phyloP scores from a whole-genome alignment of 257 asterid species.

The Phtheirospermum japonicum region DNA sequence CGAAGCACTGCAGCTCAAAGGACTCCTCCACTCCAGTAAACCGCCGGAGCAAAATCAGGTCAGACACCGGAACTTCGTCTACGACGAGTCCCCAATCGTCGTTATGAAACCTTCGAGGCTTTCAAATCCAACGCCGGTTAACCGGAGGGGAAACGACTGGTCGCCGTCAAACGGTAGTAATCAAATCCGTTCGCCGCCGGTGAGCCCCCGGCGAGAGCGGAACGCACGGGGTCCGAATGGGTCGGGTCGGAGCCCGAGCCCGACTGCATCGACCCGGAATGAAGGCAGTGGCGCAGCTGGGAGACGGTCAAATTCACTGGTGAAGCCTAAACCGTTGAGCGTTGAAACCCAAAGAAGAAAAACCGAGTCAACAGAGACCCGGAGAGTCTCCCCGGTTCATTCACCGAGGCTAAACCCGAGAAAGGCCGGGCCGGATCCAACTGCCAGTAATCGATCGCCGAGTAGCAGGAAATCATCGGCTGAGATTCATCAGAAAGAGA shows the following conservation, averaged over 20 bases:
- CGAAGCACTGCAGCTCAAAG: constrained; percentile 92
- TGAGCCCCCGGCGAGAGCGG: constrained; percentile 63
- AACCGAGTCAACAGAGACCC: constrained; percentile 44
- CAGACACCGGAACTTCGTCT: constrained; percentile 48
- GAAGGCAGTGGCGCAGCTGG: constrained; percentile 45
- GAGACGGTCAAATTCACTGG: constrained; percentile 51
- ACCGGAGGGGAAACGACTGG: no score
- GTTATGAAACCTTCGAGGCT: constrained; percentile 52
- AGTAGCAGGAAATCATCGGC: constrained; percentile 44
- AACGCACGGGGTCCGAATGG: constrained; percentile 47
- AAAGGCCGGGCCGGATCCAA: constrained; percentile 41
- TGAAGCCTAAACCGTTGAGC: constrained; percentile 53
- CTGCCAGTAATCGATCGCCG: constrained; percentile 41
- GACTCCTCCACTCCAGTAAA: constrained; percentile 65
- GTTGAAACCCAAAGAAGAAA: constrained; percentile 56
- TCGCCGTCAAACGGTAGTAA: no score
- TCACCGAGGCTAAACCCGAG: constrained; percentile 64
- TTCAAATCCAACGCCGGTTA: constrained; percentile 34
- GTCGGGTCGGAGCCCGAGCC: constrained; percentile 41
- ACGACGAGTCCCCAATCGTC: constrained; percentile 62
- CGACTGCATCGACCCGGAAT: constrained; percentile 38
- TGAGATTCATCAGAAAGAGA: constrained; percentile 46
- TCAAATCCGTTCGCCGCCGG: constrained; percentile 41
- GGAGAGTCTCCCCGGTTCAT: constrained; percentile 52
- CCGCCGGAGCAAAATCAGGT: constrained; percentile 37